phyloP scores from a whole-genome alignment of 306 rosid genomes.

The Vigna nakashimae region DNA sequence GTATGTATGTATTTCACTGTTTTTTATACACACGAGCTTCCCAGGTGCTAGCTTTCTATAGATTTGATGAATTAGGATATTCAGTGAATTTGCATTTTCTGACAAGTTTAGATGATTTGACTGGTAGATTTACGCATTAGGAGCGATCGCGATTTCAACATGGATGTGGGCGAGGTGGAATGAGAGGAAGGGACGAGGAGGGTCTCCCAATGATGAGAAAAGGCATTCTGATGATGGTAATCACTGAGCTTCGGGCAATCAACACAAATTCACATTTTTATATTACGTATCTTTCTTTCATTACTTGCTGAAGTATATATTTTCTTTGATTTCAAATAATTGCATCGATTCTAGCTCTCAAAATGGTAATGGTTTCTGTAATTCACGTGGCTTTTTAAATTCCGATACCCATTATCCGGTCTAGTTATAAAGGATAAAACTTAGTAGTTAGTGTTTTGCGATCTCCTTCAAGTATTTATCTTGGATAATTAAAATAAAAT shows the following conservation, averaged over 20 bases:
- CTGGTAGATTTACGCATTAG: constrained; percentile 78
- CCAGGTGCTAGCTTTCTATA: background rate
- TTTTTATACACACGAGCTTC: background rate
- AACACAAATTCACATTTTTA: constrained; percentile 42
- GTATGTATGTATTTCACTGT: background rate
- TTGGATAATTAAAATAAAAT: background rate
- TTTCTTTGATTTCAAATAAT: background rate
- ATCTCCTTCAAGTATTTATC: background rate
- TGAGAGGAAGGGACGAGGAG: constrained; percentile 68
- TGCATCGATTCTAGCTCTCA: background rate
- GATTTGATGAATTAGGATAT: background rate
- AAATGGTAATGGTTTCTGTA: background rate
- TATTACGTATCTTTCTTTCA: background rate
- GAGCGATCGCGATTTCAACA: constrained; percentile 63
- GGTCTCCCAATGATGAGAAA: constrained; percentile 55
- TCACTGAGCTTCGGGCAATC: constrained; percentile 29
- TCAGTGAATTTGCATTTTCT: background rate
- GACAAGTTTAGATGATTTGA: constrained; percentile 13
- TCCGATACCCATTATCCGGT: no score
- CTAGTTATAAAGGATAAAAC: no score
- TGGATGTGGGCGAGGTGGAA: constrained; percentile 94
- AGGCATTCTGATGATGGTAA: constrained; percentile 46
- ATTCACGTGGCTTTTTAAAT: no score
- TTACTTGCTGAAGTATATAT: constrained; percentile 21
- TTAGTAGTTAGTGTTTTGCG: no score